Percentiles rank a stretch among this genome's conserved stretches.
These are phyloP conservation scores for Poa pratensis DNA, from an alignment of 176 grass and related monocot genomes.

Conservation along the genomic window DNA sequence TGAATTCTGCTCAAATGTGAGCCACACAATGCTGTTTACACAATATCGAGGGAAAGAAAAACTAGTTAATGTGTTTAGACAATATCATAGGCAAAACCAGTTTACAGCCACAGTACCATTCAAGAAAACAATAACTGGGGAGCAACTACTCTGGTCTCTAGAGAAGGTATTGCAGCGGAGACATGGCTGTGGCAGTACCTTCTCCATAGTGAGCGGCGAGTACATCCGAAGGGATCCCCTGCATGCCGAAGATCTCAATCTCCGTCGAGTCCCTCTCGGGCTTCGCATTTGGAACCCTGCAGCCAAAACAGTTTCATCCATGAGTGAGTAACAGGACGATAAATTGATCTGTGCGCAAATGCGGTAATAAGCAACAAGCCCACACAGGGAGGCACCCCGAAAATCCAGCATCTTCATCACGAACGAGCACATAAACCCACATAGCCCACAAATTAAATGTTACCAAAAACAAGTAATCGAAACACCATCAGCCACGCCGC, in stretches of 20 bases:
- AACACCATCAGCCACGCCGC: not conserved
- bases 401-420: not conserved
- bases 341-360: not conserved
- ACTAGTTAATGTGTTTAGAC: too few species aligned
- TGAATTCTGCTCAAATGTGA: not conserved
- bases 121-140: too few species aligned
- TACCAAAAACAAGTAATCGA: not conserved
- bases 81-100: too few species aligned
- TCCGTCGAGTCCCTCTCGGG: slow-evolving; percentile 93
- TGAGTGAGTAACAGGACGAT: not conserved
- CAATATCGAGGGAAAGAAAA: too few species aligned
- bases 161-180: not conserved
- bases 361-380: not conserved
- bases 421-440: not conserved
- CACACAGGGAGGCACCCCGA: not conserved
- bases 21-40: not conserved
- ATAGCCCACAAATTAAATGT: not conserved
- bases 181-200: slow-evolving; percentile 44
- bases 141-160: not conserved
- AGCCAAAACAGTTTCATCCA: slow-evolving; percentile 23
- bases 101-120: too few species aligned
- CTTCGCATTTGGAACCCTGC: slow-evolving; percentile 95
- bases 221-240: slow-evolving; percentile 91
- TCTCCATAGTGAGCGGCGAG: slow-evolving; percentile 98
- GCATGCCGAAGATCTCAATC: slow-evolving; percentile 99